These are phyloP conservation scores for Serendipita sp. DNA, from an alignment of 768 basidiomycete genomes.

Conservation along the genomic window DNA sequence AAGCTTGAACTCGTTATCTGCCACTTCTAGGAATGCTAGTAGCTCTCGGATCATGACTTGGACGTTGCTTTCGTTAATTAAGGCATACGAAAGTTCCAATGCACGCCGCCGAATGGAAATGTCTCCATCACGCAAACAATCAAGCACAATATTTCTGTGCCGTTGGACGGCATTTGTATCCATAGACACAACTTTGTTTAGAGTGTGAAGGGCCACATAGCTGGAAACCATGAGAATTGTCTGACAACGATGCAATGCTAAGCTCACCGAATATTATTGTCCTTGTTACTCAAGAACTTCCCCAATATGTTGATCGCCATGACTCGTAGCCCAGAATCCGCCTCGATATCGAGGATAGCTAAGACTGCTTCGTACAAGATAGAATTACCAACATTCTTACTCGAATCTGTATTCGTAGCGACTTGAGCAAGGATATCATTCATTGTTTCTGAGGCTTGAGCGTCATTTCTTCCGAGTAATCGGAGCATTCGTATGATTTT, in stretches of 20 bases:
- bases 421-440: constrained; percentile 98
- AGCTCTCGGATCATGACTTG: constrained; percentile 83
- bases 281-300: constrained; percentile 91
- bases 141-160: constrained; percentile 95
- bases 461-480: constrained; percentile 72
- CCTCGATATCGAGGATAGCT: constrained; percentile 91
- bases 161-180: constrained; percentile 97
- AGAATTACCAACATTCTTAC: constrained; percentile 96
- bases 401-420: constrained; percentile 95
- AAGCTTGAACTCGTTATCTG: constrained; percentile 97
- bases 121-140: constrained; percentile 96
- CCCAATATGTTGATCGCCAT: constrained; percentile 99
- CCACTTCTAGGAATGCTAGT: constrained; percentile 90
- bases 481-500: constrained; percentile 82
- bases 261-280: constrained; percentile 91
- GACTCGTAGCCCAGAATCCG: constrained; percentile 84
- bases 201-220: constrained; percentile 93
- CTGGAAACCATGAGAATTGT: constrained; percentile 23
- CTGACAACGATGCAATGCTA: constrained; percentile 5
- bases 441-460: constrained; percentile 84
- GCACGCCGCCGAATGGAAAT: constrained; percentile 96
- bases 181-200: constrained; percentile 95
- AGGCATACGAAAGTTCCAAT: constrained; percentile 88
- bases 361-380: constrained; percentile 96
- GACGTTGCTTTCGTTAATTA: constrained; percentile 90